Percentiles rank a stretch among this genome's conserved stretches.
Evolutionary conservation across 2,329 filamentous ascomycete genomes (phyloP).

Genomic region (Cladosporium sp.): DNA sequence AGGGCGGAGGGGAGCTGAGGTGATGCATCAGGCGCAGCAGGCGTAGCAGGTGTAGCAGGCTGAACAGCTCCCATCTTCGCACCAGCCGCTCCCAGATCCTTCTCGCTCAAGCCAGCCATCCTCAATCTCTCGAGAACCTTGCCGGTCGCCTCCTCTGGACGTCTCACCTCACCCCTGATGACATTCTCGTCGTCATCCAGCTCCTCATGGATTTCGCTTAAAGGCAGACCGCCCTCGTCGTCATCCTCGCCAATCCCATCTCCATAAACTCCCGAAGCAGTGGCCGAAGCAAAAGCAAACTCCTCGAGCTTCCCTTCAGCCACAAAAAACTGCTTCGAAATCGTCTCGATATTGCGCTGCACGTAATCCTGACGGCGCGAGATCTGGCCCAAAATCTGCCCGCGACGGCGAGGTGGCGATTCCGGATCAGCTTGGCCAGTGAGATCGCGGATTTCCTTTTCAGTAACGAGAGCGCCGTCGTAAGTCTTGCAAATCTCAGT

Average conservation of each 20-base stretch:
- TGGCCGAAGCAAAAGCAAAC: conserved; percentile 37
- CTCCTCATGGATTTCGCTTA: conserved; percentile 89
- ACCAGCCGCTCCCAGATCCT: conserved; percentile 7
- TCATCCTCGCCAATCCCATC: conserved; percentile 35
- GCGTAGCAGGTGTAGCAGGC: neutral
- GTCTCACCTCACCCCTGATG: conserved; percentile 49
- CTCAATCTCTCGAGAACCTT: conserved; percentile 68
- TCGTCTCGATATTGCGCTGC: conserved; percentile 68
- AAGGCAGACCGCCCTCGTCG: conserved; percentile 67
- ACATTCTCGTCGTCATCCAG: conserved; percentile 88
- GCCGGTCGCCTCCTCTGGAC: conserved; percentile 63
- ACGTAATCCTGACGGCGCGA: conserved; percentile 84
- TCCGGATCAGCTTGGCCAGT: conserved; percentile 39
- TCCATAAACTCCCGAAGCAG: conserved; percentile 29
- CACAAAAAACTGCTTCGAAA: conserved; percentile 67
- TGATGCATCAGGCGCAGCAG: neutral
- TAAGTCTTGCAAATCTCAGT: conserved; percentile 52
- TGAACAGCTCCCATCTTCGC: neutral
- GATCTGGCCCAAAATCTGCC: conserved; percentile 65
- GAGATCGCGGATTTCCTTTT: conserved; percentile 55
- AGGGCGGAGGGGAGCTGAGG: conserved; percentile 1
- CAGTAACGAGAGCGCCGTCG: conserved; percentile 60
- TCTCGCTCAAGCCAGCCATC: conserved; percentile 63
- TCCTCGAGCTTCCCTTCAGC: conserved; percentile 67
- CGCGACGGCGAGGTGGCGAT: conserved; percentile 46